Evolutionary conservation across 306 rosid species (phyloP), one percentile per base, ranked within the genome.

Genomic region (Malus sylvestris): DNA sequence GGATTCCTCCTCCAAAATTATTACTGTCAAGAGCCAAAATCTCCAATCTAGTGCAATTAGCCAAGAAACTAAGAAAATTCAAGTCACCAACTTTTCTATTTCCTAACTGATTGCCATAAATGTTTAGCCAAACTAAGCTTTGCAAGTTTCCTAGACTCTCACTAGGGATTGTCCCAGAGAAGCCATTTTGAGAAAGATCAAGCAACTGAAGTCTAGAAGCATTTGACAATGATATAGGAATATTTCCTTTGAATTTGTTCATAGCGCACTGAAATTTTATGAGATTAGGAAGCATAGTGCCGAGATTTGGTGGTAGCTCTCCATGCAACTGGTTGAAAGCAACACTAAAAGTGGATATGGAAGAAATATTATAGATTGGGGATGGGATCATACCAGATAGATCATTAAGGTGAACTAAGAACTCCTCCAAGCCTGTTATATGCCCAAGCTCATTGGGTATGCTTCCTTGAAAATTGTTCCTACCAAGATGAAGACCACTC

Each of bases 201-300:
- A 49, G 16, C 4, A 0, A 0, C 1, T 49, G 53, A 49, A 49
- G 53, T 4, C 53, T 49, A 1, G 61, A 55, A 19, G 23, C n/a
- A 20, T 55, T 55, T 55, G 60, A 55, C 10, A 55, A 7, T 2
- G 23, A 55, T 8, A 1, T 22, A 0, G 60, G 60, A 55, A 55
- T 55, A 20, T 19, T 55, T 18, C n/a, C 60, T 8, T 2, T 2
- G 25, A 55, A 7, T 19, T 55, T 55, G 11, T 55, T 55, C 11
- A 0, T 4, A 55, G 0, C 4, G 8, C n/a, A 18, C 0, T 2
- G 0, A 20, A 55, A 8, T 0, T 0, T 0, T 55, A 18, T 4
- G 4, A 55, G 60, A 55, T 55, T 6, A 20, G 60, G 60, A 55
- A 20, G 60, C 10, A 6, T 6, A 10, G 20, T 7, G 25, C 60